Evolutionary conservation across 495 filamentous ascomycete species (phyloP).

Genomic region (Penicillium pulvis): DNA sequence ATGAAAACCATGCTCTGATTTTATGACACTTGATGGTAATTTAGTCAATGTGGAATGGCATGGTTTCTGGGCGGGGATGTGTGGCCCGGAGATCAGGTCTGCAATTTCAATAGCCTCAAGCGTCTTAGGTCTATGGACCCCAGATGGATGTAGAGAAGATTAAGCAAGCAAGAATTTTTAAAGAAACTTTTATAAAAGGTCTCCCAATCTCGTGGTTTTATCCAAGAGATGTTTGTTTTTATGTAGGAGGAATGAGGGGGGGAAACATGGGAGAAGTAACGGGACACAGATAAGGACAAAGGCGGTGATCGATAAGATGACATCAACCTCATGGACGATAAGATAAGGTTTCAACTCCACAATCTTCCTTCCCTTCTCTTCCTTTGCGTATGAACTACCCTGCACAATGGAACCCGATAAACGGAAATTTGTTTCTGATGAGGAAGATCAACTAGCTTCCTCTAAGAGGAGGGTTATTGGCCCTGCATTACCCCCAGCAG

Average conservation of each 20-base stretch:
- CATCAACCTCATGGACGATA: neutral
- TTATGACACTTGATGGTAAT: neutral
- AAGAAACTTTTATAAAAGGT: neutral
- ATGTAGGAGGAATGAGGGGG: neutral
- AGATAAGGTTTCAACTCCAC: neutral
- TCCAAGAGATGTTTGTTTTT: neutral
- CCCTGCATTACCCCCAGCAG: slow-evolving; percentile 32
- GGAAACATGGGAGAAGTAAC: neutral
- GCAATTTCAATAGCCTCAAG: neutral
- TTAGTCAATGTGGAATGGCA: neutral
- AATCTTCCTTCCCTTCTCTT: neutral
- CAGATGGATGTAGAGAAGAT: neutral
- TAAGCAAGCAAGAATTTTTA: neutral
- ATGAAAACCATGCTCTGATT: slow-evolving; percentile 7
- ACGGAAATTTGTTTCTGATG: slow-evolving; percentile 17
- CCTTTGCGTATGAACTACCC: neutral
- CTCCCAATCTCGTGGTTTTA: neutral
- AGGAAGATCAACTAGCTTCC: slow-evolving; percentile 5
- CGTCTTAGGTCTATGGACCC: neutral
- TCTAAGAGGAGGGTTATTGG: slow-evolving; percentile 37
- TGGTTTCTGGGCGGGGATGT: neutral
- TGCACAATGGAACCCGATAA: slow-evolving; percentile 21
- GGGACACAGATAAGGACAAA: neutral
- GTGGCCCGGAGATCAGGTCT: neutral
- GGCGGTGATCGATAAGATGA: neutral